Base-by-base conservation (phyloP, 2,329 filamentous ascomycete species). In the Trichophyton mentagrophytes region DNA sequence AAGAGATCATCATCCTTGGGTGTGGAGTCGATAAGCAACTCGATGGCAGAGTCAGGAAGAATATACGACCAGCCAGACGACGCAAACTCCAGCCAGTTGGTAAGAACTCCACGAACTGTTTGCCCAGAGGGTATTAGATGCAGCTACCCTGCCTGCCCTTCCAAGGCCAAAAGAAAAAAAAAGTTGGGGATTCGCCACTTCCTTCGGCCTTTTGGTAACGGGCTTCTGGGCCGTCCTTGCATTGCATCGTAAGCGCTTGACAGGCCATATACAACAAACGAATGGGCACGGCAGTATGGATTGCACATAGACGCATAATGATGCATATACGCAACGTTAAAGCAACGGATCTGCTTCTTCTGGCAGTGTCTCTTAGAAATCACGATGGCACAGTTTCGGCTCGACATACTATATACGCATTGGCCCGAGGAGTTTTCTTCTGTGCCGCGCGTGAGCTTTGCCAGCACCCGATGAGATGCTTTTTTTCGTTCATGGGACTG, bases 121-220 rank as follows among this genome's bases (percentile, higher is more conserved):
- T 55, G 51, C 51, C 40, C 51, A 33, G 51, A 27, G 33, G 27
- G 33, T 13, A 51, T 27, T 15, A 9, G 46, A 51, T 51, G 46
- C 46, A 51, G 9, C 46, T 51, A 51, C 46, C 46, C 46, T 51
- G 46, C 46, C 40, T 51, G 46, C 46, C n/a, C 25, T 51, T 22
- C 46, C 25, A 51, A 22, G 9, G 20, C 44, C 20, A 47, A 46
- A 38, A 38, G 11, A 15, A 46, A 47, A 46, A 47, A 46, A 51
- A 51, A 55, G 27, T 55, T 36, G 51, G 51, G 27, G 30, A 55
- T 55, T 55, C n/a, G 51, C 51, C 51, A 55, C 51, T 55, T 55
- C 51, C 51, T 55, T 55, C 27, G 51, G 33, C 27, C 27, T 15
- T 27, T n/a, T 17, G 51, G 51, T 55, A 55, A 55, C 51, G 51